These are phyloP conservation scores for Eimeria zaria DNA, from an alignment of 169 alveolate species.

Conservation along the genomic window DNA sequence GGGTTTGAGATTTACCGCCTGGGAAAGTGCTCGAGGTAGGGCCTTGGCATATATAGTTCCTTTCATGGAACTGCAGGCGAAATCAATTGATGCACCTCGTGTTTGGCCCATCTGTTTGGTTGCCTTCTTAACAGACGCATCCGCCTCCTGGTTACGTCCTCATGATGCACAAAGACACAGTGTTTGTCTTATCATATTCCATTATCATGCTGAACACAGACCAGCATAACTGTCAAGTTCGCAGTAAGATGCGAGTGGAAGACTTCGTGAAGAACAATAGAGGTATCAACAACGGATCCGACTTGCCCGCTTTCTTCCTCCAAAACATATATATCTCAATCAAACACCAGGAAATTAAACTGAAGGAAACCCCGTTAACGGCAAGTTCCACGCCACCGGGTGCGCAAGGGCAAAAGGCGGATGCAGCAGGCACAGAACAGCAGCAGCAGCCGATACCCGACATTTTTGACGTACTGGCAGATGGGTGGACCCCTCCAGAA, in stretches of 20 bases:
- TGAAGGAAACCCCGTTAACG: conserved; percentile 35
- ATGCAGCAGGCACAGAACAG: conserved; percentile 48
- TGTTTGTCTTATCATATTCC: conserved; percentile 94
- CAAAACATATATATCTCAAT: conserved; percentile 89
- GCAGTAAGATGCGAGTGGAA: conserved; percentile 93
- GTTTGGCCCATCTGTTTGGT: background rate
- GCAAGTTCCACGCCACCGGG: conserved; percentile 30
- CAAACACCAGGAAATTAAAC: conserved; percentile 87
- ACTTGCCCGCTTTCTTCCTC: conserved; percentile 90
- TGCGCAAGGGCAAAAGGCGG: conserved; percentile 55
- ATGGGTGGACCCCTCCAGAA: conserved; percentile 61
- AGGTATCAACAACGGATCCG: conserved; percentile 95
- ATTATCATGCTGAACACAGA: conserved; percentile 96
- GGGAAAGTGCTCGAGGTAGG: background rate
- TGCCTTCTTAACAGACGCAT: background rate
- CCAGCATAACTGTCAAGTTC: conserved; percentile 94
- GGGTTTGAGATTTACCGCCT: background rate
- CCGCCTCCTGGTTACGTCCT: conserved; percentile 71
- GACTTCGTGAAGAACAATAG: conserved; percentile 94
- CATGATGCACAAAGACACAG: conserved; percentile 90
- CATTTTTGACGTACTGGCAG: conserved; percentile 41
- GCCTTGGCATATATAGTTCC: background rate
- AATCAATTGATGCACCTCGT: background rate
- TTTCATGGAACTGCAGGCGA: background rate
- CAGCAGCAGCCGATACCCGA: conserved; percentile 58